These are phyloP conservation scores for Hansenula sp. DNA, from an alignment of 1,139 yeast species.

Conservation along the genomic window DNA sequence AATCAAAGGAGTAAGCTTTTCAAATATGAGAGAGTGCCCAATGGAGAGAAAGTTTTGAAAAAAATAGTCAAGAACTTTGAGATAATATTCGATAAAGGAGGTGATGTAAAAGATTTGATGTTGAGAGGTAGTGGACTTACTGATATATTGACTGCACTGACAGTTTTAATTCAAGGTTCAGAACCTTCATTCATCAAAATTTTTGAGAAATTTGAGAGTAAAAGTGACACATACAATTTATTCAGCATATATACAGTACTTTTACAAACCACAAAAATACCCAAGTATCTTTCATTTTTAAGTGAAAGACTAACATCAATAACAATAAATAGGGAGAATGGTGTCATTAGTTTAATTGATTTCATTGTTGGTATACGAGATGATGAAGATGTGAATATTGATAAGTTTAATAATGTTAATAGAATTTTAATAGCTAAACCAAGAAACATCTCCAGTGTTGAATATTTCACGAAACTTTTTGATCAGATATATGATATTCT, in stretches of 20 bases:
- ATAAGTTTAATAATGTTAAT: slow-evolving; percentile 62
- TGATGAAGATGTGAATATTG: slow-evolving; percentile 59
- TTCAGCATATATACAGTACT: slow-evolving; percentile 52
- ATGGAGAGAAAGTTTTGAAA: slow-evolving; percentile 10
- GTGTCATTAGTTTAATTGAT: slow-evolving; percentile 70
- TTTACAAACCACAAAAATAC: slow-evolving; percentile 37
- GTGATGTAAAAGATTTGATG: slow-evolving; percentile 54
- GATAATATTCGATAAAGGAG: slow-evolving; percentile 17
- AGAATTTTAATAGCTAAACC: slow-evolving; percentile 63
- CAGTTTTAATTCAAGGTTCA: slow-evolving; percentile 31
- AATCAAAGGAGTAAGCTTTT: slow-evolving; percentile 21
- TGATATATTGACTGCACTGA: slow-evolving; percentile 55
- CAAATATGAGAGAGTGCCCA: slow-evolving; percentile 5
- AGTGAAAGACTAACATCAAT: slow-evolving; percentile 44
- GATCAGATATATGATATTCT: slow-evolving; percentile 55
- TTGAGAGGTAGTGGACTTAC: slow-evolving; percentile 69
- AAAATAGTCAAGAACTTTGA: slow-evolving; percentile 8
- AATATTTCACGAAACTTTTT: slow-evolving; percentile 55
- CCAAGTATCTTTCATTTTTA: slow-evolving; percentile 39
- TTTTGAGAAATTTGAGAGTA: slow-evolving; percentile 28
- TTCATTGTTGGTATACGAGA: slow-evolving; percentile 75
- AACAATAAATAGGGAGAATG: slow-evolving; percentile 57
- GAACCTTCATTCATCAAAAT: slow-evolving; percentile 3
- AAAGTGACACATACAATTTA: slow-evolving; percentile 59
- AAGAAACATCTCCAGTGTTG: slow-evolving; percentile 35